These are phyloP conservation scores for Cercospora zeae-maydis DNA, from an alignment of 2,329 filamentous ascomycete species.

Conservation along the genomic window DNA sequence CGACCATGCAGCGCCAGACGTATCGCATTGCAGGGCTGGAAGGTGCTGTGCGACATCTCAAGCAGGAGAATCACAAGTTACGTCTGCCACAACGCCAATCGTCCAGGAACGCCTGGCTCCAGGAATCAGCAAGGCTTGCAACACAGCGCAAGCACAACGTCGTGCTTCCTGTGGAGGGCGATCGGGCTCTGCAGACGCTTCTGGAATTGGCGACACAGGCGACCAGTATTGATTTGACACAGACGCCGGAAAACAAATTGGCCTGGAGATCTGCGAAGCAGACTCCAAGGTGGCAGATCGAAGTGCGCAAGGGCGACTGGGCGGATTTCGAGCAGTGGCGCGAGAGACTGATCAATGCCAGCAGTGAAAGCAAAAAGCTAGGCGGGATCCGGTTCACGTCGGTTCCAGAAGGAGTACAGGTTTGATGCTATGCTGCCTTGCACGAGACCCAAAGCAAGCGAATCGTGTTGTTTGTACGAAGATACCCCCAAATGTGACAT, in stretches of 20 bases:
- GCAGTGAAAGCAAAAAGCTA: not conserved
- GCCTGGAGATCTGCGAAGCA: slow-evolving; percentile 63
- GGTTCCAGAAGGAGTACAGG: not conserved
- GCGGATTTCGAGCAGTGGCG: slow-evolving; percentile 34
- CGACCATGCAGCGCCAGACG: slow-evolving; percentile 67
- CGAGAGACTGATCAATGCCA: not conserved
- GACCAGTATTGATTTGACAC: slow-evolving; percentile 57
- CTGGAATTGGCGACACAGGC: slow-evolving; percentile 58
- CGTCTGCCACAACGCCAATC: slow-evolving; percentile 61
- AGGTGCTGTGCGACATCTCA: slow-evolving; percentile 63
- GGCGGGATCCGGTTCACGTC: not conserved
- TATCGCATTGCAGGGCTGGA: slow-evolving; percentile 63
- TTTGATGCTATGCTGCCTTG: not conserved
- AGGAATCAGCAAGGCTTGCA: slow-evolving; percentile 4
- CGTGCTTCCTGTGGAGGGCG: slow-evolving; percentile 51
- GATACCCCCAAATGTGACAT: slow-evolving; percentile 7
- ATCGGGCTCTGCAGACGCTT: slow-evolving; percentile 62
- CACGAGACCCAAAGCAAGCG: not conserved
- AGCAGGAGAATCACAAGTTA: slow-evolving; percentile 63
- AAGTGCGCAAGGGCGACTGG: slow-evolving; percentile 63
- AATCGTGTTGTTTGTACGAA: not conserved
- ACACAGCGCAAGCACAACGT: slow-evolving; percentile 47
- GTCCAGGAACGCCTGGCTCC: not conserved
- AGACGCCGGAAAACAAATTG: slow-evolving; percentile 57
- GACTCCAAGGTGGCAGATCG: slow-evolving; percentile 64